Conservation (phyloP, 129 eudicot species). For the Deinandra increscens region DNA sequence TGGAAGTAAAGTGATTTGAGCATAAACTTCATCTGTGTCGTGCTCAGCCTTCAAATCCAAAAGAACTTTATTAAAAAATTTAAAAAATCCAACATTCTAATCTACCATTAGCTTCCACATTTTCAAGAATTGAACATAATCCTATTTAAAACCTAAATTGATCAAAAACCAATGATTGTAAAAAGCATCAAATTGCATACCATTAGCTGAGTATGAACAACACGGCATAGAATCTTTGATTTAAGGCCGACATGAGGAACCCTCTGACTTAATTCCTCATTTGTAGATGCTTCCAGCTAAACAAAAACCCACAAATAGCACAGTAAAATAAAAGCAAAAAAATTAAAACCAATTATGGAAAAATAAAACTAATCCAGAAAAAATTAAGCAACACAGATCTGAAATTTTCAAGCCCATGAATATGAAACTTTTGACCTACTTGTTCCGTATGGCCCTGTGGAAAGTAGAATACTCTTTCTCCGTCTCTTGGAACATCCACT, state of each 20-base stretch:
- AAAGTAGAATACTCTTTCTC: constrained; percentile 75
- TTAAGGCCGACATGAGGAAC: constrained; percentile 58
- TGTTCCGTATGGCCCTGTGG: constrained; percentile 98
- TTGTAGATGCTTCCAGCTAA: constrained; percentile 91
- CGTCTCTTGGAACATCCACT: constrained; percentile 65
- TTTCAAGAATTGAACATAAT: not conserved
- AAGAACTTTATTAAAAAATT: constrained; percentile 10
- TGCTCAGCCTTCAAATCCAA: constrained; percentile 72
- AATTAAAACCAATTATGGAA: constrained; percentile 11
- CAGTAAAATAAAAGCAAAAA: constrained; percentile 11
- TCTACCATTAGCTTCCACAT: not conserved
- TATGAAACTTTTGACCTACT: constrained; percentile 33
- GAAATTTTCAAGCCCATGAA: constrained; percentile 1
- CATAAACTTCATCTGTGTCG: constrained; percentile 92
- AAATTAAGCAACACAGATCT: constrained; percentile 30
- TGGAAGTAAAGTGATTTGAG: constrained; percentile 79
- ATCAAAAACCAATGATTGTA: not conserved
- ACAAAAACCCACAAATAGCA: constrained; percentile 31
- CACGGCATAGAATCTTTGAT: constrained; percentile 82
- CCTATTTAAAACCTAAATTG: constrained; percentile 12
- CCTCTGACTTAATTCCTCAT: constrained; percentile 66
- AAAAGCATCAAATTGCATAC: constrained; percentile 9
- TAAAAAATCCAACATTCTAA: constrained; percentile 10
- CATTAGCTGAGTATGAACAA: constrained; percentile 56
- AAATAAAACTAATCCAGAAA: constrained; percentile 11